Evolutionary conservation across 1,284 basidiomycete species (phyloP).

Genomic region (Puccinia polysora): DNA sequence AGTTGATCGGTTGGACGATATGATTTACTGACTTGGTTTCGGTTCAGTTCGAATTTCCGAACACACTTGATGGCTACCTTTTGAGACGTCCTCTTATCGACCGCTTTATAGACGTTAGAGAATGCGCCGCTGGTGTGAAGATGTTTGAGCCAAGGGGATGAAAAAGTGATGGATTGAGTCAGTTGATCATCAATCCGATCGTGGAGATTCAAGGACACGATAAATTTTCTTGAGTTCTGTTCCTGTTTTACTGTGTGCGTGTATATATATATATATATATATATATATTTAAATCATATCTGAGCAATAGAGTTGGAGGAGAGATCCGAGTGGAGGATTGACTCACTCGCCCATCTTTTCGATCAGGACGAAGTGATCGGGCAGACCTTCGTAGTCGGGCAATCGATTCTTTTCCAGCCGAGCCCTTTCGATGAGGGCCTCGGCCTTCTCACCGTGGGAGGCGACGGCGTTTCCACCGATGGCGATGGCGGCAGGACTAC

Average conservation of each 20-base stretch:
- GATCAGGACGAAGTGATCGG: conserved; percentile 70
- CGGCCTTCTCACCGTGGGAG: conserved; percentile 38
- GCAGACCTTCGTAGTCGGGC: conserved; percentile 64
- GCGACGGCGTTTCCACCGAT: conserved; percentile 35
- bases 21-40: conserved; percentile 78
- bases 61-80: conserved; percentile 82
- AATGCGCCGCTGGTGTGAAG: conserved; percentile 71
- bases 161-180: conserved; percentile 3
- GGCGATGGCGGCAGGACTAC: conserved; percentile 13
- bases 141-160: not conserved
- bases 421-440: conserved; percentile 69
- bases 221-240: too few relatives aligned
- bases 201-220: too few relatives aligned
- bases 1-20: too few relatives aligned
- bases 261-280: not conserved
- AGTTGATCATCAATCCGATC: not conserved
- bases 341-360: conserved; percentile 94
- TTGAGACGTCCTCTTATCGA: conserved; percentile 69
- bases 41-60: conserved; percentile 90
- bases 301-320: not conserved
- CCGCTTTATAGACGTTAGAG: conserved; percentile 93
- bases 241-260: too few relatives aligned
- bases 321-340: not conserved
- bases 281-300: not conserved
- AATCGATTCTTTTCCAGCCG: conserved; percentile 68